These are phyloP conservation scores for Stagonosporopsis tanaceti DNA, from an alignment of 2,329 filamentous ascomycete species.

Conservation along the genomic window DNA sequence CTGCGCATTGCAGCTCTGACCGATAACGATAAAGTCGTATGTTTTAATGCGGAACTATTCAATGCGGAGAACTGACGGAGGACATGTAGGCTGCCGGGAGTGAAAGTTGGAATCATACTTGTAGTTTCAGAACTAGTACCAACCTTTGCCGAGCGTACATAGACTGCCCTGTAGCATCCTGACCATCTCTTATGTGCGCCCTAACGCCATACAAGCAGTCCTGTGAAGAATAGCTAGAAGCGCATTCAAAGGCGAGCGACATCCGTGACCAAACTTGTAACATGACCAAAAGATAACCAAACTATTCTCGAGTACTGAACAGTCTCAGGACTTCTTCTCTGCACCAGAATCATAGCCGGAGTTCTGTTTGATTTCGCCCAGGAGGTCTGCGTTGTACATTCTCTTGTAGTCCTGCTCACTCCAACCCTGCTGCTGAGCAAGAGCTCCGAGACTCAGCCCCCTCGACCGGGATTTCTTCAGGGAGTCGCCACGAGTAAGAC, in stretches of 20 bases:
- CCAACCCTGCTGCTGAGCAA: constrained; percentile 46
- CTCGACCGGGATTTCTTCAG: constrained; percentile 41
- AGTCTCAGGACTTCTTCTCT: constrained; percentile 13
- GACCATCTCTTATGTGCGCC: background rate
- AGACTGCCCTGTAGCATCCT: constrained; percentile 2
- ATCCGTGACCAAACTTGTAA: background rate
- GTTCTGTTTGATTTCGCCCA: constrained; percentile 35
- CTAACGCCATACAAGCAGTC: constrained; percentile 3
- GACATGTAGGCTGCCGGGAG: background rate
- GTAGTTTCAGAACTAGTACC: background rate
- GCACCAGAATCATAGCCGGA: constrained; percentile 37
- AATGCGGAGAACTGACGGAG: no score
- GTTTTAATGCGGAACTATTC: background rate
- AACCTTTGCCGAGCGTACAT: background rate
- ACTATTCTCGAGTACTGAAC: background rate
- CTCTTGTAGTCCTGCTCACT: constrained; percentile 47
- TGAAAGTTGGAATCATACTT: background rate
- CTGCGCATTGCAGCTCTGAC: no score
- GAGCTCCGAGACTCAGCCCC: constrained; percentile 40
- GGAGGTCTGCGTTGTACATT: constrained; percentile 34
- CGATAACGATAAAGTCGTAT: background rate
- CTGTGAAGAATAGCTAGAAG: background rate
- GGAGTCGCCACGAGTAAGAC: constrained; percentile 32
- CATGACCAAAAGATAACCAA: background rate
- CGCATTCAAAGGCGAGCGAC: background rate